Percentiles rank a stretch among this genome's conserved stretches.
These are phyloP conservation scores for Xerocomus nothofagi DNA, from an alignment of 1,284 basidiomycete species.

Conservation along the genomic window DNA sequence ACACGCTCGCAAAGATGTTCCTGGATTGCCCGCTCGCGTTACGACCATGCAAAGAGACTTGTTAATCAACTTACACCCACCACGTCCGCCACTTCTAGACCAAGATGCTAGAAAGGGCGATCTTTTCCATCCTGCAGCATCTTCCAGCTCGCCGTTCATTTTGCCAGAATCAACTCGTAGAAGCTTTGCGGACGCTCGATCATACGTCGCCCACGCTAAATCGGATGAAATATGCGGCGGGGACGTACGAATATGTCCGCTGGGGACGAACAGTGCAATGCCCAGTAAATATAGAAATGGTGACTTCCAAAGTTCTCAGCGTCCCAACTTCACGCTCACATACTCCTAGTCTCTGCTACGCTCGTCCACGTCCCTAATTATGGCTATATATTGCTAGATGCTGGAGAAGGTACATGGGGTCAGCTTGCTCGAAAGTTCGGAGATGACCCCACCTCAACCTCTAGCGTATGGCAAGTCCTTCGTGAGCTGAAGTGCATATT, in stretches of 20 bases:
- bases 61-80: slow-evolving; percentile 46
- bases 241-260: slow-evolving; percentile 70
- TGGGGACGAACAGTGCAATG: slow-evolving; percentile 88
- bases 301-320: slow-evolving; percentile 33
- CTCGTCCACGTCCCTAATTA: slow-evolving; percentile 67
- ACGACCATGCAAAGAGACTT: slow-evolving; percentile 40
- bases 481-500: slow-evolving; percentile 79
- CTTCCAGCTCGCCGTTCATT: slow-evolving; percentile 29
- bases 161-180: slow-evolving; percentile 39
- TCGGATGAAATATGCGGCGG: slow-evolving; percentile 45
- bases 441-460: slow-evolving; percentile 39
- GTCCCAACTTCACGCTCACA: not conserved
- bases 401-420: slow-evolving; percentile 90
- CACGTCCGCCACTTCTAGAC: slow-evolving; percentile 40
- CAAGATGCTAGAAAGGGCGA: slow-evolving; percentile 40
- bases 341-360: slow-evolving; percentile 67
- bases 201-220: slow-evolving; percentile 21
- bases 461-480: slow-evolving; percentile 59
- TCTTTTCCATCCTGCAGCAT: slow-evolving; percentile 47
- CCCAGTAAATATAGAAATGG: slow-evolving; percentile 86
- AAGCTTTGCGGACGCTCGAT: slow-evolving; percentile 39
- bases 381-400: slow-evolving; percentile 82
- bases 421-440: slow-evolving; percentile 85
- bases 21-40: slow-evolving; percentile 48
- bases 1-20: slow-evolving; percentile 38